Base-by-base conservation (phyloP, 2,329 filamentous ascomycete genomes). In the Talaromyces sp. region DNA sequence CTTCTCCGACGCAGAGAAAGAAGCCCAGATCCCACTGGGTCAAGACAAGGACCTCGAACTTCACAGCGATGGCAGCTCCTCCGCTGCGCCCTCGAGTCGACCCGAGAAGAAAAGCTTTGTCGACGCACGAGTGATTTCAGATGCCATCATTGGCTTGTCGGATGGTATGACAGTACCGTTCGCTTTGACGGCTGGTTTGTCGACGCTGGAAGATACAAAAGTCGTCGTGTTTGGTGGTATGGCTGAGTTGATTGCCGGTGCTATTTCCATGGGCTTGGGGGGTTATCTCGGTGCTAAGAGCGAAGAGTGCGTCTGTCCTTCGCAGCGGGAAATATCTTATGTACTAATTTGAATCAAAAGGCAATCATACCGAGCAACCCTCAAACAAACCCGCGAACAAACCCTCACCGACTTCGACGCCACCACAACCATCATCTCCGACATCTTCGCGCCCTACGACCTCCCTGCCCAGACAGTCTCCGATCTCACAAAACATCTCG, bases 151-250 rank as follows among this genome's bases (percentile, higher is more conserved):
- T 69, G 90, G 90, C 62, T 87, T 93, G 70, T 89, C 90, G 0
- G 90, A 93, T 72, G 90, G 90, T 16, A 83, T 93, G 70, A 93
- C 90, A 0, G 90, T 93, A 0, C 90, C 90, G 0, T 93, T 93
- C 70, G 90, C 90, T 16, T 81, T 93, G 43, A 92, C 89, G 0
- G 90, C 91, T 0, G 90, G 90, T 14, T 82, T 93, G 60, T 78
- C 74, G 8, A 79, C 79, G 2, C 80, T 90, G 54, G 87, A 87
- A n/a, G 82, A 86, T 73, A 87, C 87, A 37, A 84, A 83, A 58
- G 84, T 89, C 3, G 88, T 90, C 68, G 86, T 94, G 66, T 86
- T 90, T 68, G 90, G 88, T 60, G 90, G 90, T 7, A 80, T 91
- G 35, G 90, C 90, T 4, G 90, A 93, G 79, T 83, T 93, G 58